These are phyloP conservation scores for Leishmania mexicana DNA, from an alignment of 208 protist species.

Conservation along the genomic window DNA sequence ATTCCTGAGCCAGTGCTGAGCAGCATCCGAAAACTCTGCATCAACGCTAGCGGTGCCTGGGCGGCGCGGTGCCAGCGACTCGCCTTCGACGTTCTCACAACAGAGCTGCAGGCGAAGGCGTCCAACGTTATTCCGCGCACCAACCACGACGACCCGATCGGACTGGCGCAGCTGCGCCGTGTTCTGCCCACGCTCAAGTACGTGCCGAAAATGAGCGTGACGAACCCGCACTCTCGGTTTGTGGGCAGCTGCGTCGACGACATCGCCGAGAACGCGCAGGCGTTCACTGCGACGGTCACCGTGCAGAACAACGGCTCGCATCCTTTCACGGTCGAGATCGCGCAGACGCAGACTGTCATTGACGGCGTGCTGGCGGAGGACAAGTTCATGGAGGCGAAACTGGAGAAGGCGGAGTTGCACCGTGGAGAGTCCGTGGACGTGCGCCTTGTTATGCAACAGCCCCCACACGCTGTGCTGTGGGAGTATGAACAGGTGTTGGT, in stretches of 20 bases:
- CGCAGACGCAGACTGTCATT: constrained; percentile 75
- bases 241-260: constrained; percentile 45
- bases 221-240: constrained; percentile 61
- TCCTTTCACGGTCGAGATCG: constrained; percentile 49
- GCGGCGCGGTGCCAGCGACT: constrained; percentile 64
- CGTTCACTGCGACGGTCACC: constrained; percentile 50
- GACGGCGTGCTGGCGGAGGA: constrained; percentile 62
- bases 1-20: constrained; percentile 60
- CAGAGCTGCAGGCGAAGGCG: constrained; percentile 62
- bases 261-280: constrained; percentile 24
- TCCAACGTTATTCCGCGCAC: constrained; percentile 47
- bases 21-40: constrained; percentile 56
- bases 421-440: constrained; percentile 70
- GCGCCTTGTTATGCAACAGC: constrained; percentile 45
- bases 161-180: constrained; percentile 61
- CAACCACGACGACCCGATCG: constrained; percentile 66
- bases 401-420: constrained; percentile 52
- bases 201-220: constrained; percentile 58
- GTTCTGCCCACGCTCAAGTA: constrained; percentile 58
- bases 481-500: constrained; percentile 79
- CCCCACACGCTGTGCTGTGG: constrained; percentile 47
- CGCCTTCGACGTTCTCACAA: constrained; percentile 62
- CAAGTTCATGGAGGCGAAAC: constrained; percentile 46
- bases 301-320: constrained; percentile 66
- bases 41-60: constrained; percentile 68